Evolutionary conservation across 306 rosid genomes (phyloP), one percentile per base, ranked within the genome.

Genomic region (Ammopiptanthus mongolicus): DNA sequence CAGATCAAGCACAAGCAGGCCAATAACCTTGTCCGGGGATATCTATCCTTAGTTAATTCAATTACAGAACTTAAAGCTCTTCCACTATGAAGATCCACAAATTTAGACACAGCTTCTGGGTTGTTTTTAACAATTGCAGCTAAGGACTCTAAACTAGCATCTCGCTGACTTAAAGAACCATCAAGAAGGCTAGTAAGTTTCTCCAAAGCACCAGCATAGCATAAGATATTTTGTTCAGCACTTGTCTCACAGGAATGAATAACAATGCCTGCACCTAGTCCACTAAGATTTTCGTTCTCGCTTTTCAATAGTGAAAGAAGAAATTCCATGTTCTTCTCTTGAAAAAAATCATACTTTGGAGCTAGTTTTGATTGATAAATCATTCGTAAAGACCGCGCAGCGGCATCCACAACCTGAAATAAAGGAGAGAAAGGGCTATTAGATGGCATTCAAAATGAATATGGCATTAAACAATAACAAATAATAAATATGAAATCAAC

Each of bases 301-400:
- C 84, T 87, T 70, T 79, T 84, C 85, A 95, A 86, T 85, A 92
- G 75, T 8, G 85, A 92, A 71, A 90, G 90, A 76, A 95, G 88
- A 89, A 88, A 95, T 8, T 85, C 78, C 83, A 84, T 84, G 82
- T 83, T 87, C 83, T 78, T 83, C 58, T 82, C 88, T 64, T 68
- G 70, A 66, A 86, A 78, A 78, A 95, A 88, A 77, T 90, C 93
- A 80, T 80, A 87, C 74, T 95, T 95, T 1, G 99, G 99, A 78
- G 97, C 97, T n/a, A 85, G 83, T 77, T 86, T 87, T 2, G 99
- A 95, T 69, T 91, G 97, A 80, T 90, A 95, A 78, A 95, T 86
- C 99, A 95, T 95, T 69, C 88, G 75, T 52, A 95, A 76, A 33
- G 99, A 88, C 34, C 99, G 93, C 2, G 99, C 97, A 74, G 96